Percentiles rank a stretch among this genome's conserved stretches.
Evolutionary conservation across 768 basidiomycete genomes (phyloP).

Genomic region (Udeniomyces megalosporus): DNA sequence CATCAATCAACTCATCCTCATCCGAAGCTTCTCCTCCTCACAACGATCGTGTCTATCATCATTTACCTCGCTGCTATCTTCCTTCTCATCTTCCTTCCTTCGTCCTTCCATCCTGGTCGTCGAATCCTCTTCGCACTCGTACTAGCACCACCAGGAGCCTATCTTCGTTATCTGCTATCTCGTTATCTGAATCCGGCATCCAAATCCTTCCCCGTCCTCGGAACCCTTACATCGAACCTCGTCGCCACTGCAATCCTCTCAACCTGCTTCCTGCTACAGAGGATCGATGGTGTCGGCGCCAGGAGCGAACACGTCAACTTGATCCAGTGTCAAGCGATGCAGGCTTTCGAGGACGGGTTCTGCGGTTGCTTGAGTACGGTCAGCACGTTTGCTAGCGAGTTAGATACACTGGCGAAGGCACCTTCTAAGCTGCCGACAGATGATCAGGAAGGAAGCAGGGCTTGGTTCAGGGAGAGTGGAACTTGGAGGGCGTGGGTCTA

Average conservation of each 20-base stretch:
- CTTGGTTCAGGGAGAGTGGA: too few species aligned
- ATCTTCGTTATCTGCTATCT: slow-evolving; percentile 67
- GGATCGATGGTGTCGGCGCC: slow-evolving; percentile 22
- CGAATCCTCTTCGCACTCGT: slow-evolving; percentile 72
- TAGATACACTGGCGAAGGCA: slow-evolving; percentile 36
- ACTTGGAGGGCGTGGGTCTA: slow-evolving; percentile 55
- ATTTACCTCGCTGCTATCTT: slow-evolving; percentile 61
- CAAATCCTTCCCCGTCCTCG: slow-evolving; percentile 23
- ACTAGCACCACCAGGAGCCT: slow-evolving; percentile 74
- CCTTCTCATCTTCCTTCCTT: slow-evolving; percentile 58
- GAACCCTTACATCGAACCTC: slow-evolving; percentile 30
- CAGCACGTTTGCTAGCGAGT: slow-evolving; percentile 78
- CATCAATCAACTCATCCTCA: slow-evolving; percentile 20
- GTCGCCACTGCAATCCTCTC: slow-evolving; percentile 72
- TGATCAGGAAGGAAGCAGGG: too few species aligned
- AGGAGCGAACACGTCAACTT: not conserved
- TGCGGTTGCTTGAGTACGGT: slow-evolving; percentile 91
- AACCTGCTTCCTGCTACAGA: slow-evolving; percentile 54
- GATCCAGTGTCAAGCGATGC: slow-evolving; percentile 51
- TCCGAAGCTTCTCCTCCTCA: slow-evolving; percentile 34
- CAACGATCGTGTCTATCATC: slow-evolving; percentile 44
- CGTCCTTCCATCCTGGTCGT: slow-evolving; percentile 42
- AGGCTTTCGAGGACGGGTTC: slow-evolving; percentile 77
- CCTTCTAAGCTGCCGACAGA: too few species aligned
- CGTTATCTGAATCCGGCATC: slow-evolving; percentile 53